Evolutionary conservation across 2,329 filamentous ascomycete genomes (phyloP).

Genomic region (Paracoccidioides brasiliensis): DNA sequence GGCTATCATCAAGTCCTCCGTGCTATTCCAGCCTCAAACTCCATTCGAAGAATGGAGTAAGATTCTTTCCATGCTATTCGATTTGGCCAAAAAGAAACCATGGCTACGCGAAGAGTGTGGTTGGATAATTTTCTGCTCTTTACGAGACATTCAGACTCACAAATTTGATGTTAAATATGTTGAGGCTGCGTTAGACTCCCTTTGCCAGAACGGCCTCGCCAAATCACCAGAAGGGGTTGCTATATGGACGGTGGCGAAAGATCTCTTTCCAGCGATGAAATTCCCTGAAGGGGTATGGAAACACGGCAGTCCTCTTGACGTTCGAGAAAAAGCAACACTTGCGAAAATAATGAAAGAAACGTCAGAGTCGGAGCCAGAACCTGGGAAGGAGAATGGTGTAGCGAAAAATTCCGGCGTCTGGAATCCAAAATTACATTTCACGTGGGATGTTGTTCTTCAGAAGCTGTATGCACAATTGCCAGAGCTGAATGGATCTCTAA

Average conservation of each 20-base stretch:
- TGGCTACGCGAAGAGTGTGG: constrained; percentile 86
- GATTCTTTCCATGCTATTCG: constrained; percentile 60
- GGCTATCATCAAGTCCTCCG: constrained; percentile 66
- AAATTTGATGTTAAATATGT: constrained; percentile 37
- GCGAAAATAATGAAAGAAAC: constrained; percentile 66
- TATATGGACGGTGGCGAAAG: constrained; percentile 64
- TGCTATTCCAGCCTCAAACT: constrained; percentile 49
- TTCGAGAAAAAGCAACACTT: constrained; percentile 54
- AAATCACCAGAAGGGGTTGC: constrained; percentile 81
- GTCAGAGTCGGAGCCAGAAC: constrained; percentile 19
- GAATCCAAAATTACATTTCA: constrained; percentile 71
- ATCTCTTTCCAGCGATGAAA: constrained; percentile 50
- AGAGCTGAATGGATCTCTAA: constrained; percentile 17
- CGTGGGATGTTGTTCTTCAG: constrained; percentile 67
- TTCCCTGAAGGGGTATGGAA: constrained; percentile 61
- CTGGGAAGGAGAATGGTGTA: constrained; percentile 18
- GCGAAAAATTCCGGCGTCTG: constrained; percentile 51
- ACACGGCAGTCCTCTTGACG: constrained; percentile 56
- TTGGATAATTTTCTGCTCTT: constrained; percentile 61
- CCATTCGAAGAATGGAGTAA: constrained; percentile 40
- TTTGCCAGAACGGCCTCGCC: constrained; percentile 53
- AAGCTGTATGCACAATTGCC: constrained; percentile 22
- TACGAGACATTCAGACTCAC: constrained; percentile 41
- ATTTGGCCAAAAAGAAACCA: constrained; percentile 65
- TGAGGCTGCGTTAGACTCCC: constrained; percentile 47